Base-by-base conservation (phyloP, 1,139 yeast species). In the Yamadazyma diospyri region DNA sequence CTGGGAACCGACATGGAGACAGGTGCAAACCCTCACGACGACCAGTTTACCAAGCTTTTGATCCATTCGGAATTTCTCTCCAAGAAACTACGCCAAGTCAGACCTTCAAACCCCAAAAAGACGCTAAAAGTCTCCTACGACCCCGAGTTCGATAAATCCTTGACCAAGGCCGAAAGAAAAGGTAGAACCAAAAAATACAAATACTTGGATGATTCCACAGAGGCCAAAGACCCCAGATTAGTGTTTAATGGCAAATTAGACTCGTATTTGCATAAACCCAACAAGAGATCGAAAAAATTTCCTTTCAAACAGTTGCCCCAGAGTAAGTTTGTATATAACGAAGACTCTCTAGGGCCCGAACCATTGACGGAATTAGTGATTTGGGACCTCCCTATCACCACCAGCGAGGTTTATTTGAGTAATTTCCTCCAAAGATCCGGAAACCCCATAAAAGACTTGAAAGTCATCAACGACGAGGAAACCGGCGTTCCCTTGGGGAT, bases 401-500 rank as follows among this genome's bases (percentile, higher is more conserved):
- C 42, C 53, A 81, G 45, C 55, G 81, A 47, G 58, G 65, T 44
- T 13, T 68, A 45, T 58, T 70, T 45, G 48, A 79, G 38, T 55
- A 80, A 80, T 40, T 78, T 52, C 41, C 53, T 87, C 40, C 66
- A 67, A 27, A 60, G 72, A 23, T 83, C 68, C 55, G 96, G 96
- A 3, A 72, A 71, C 34, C 51, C 69, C 4, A 59, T 67, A 24
- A 60, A 57, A 39, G 78, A 75, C 26, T 62, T 84, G 35, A 76
- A 76, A 40, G 69, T 79, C 39, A 64, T 81, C 14, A 75, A 72
- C 40, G 94, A 89, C 50, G 87, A 94, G 1, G 66, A 69, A 13
- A 79, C 84, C 33, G 95, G 89, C 3, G 84, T 82, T 15, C 92
- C 95, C 0, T 57, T 88, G 32, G 94, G 95, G 3, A 64, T 87